Conservation (phyloP, 2,329 filamentous ascomycete genomes). For the Dothistroma pini region DNA sequence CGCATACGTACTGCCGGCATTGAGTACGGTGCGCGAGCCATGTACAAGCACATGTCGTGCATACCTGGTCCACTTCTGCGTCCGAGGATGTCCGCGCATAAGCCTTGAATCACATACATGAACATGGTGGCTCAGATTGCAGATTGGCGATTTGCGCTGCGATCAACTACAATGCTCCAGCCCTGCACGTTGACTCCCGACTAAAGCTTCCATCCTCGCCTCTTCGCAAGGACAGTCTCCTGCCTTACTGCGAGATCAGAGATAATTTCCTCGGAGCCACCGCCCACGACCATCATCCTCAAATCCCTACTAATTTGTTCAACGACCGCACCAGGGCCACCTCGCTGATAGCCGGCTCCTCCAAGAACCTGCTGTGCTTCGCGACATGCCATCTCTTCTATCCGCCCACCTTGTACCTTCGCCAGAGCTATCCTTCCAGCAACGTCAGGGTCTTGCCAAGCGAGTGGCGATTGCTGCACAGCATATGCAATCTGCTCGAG, state of each 20-base stretch:
- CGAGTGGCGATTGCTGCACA: slow-evolving; percentile 27
- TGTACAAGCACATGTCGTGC: neutral
- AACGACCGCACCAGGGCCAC: slow-evolving; percentile 48
- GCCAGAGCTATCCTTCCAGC: slow-evolving; percentile 52
- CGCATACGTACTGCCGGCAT: neutral
- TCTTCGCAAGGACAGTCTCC: slow-evolving; percentile 35
- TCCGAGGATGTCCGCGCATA: neutral
- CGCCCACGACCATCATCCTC: slow-evolving; percentile 44
- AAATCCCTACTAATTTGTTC: slow-evolving; percentile 54
- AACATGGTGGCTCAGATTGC: neutral
- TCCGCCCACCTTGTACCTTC: slow-evolving; percentile 52
- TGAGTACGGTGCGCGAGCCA: neutral
- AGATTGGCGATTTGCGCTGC: neutral
- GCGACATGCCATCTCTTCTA: slow-evolving; percentile 51
- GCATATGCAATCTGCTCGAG: slow-evolving; percentile 34
- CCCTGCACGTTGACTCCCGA: neutral
- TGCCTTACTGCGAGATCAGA: slow-evolving; percentile 34
- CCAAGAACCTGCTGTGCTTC: slow-evolving; percentile 57
- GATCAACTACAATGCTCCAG: neutral
- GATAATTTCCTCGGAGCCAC: slow-evolving; percentile 36
- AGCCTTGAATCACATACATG: neutral
- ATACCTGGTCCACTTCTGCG: neutral
- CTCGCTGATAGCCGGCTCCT: slow-evolving; percentile 52
- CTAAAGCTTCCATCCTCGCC: slow-evolving; percentile 45
- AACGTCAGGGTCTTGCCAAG: slow-evolving; percentile 39